phyloP scores from a whole-genome alignment of 2,329 filamentous ascomycete genomes.

The Penicillium sp. region DNA sequence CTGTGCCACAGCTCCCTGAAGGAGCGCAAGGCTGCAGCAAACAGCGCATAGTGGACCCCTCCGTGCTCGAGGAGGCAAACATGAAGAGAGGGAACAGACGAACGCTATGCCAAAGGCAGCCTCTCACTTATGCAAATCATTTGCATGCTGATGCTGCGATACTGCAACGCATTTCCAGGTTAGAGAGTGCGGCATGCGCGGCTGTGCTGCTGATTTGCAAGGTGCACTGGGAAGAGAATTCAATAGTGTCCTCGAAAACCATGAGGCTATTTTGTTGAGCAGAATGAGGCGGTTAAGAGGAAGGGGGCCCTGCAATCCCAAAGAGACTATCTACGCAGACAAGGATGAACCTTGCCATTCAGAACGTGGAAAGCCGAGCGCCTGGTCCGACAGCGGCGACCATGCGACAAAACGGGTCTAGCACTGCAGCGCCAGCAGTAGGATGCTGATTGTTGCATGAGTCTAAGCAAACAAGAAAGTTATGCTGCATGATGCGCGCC shows the following conservation, averaged over 20 bases:
- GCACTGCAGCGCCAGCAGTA: background rate
- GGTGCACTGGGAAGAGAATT: background rate
- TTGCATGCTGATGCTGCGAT: no score
- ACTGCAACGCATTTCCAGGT: background rate
- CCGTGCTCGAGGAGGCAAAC: conserved; percentile 1
- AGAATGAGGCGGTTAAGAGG: background rate
- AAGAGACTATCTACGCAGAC: background rate
- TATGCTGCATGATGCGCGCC: conserved; percentile 24
- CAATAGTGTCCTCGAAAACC: background rate
- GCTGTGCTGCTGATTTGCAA: background rate
- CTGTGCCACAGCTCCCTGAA: conserved; percentile 3
- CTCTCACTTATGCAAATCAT: conserved; percentile 1
- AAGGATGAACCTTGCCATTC: background rate
- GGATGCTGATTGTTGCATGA: background rate
- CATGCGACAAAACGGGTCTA: background rate
- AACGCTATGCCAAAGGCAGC: conserved; percentile 1
- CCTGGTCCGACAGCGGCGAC: background rate
- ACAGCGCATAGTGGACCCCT: background rate
- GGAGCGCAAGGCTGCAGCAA: conserved; percentile 2
- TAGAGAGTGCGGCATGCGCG: conserved; percentile 4
- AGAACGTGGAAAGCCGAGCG: conserved; percentile 17
- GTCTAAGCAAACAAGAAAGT: conserved; percentile 24
- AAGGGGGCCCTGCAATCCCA: background rate
- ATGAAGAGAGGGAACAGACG: background rate
- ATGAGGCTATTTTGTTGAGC: background rate